Conservation (phyloP, 164 flowering plant genomes). For the Magnolia changhungtana region DNA sequence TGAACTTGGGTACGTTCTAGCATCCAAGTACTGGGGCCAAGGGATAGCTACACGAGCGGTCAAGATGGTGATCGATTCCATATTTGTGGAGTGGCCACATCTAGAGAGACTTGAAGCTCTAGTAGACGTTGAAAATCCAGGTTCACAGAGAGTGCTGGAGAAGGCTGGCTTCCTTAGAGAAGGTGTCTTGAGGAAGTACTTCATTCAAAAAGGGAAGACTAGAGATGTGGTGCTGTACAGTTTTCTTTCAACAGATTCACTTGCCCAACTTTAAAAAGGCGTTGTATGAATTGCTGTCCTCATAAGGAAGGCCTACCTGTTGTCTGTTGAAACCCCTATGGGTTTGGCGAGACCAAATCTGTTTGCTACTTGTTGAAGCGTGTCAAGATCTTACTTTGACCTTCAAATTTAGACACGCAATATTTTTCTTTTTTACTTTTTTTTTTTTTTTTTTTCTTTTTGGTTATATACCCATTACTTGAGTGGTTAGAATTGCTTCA, state of each 20-base stretch:
- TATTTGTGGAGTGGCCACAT: slow-evolving; percentile 56
- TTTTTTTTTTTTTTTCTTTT: too few relatives aligned
- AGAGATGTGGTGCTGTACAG: slow-evolving; percentile 59
- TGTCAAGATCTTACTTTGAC: too few relatives aligned
- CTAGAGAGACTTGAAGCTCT: slow-evolving; percentile 69
- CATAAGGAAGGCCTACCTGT: too few relatives aligned
- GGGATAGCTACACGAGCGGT: slow-evolving; percentile 67
- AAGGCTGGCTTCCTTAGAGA: slow-evolving; percentile 47
- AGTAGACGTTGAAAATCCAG: slow-evolving; percentile 55
- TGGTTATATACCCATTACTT: too few relatives aligned
- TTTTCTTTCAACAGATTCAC: slow-evolving; percentile 37
- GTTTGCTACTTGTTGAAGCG: too few relatives aligned
- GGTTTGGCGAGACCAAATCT: too few relatives aligned
- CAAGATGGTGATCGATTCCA: slow-evolving; percentile 37
- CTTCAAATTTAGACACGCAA: too few relatives aligned
- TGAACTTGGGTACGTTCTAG: slow-evolving; percentile 63
- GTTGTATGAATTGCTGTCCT: too few relatives aligned
- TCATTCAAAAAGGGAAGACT: slow-evolving; percentile 33
- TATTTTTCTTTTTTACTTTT: too few relatives aligned
- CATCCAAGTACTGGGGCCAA: slow-evolving; percentile 57
- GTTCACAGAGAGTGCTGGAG: slow-evolving; percentile 67
- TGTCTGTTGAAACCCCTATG: too few relatives aligned
- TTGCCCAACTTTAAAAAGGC: too few relatives aligned
- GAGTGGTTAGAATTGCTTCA: too few relatives aligned
- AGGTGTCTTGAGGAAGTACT: slow-evolving; percentile 37